Base-by-base conservation (phyloP, 2,329 filamentous ascomycete species). In the Hypoxylon sp. region DNA sequence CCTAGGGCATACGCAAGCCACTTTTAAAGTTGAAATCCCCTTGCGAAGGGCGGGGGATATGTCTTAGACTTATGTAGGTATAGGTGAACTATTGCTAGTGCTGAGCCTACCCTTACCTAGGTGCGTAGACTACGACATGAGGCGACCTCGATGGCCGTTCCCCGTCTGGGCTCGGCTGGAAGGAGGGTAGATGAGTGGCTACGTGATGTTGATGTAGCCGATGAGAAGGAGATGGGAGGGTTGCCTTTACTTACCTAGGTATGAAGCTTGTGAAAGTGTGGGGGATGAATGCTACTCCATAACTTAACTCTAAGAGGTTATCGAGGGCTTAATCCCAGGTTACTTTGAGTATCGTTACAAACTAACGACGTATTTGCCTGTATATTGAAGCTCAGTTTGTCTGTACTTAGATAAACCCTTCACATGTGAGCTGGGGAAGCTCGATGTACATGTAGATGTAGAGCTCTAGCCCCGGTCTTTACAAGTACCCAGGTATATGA, bases 231-330 rank as follows among this genome's bases (percentile, higher is more conserved):
- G 65, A 69, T 5, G 33, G 46, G 54, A 62, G 53, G 57, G 61
- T 65, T 50, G 55, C 35, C 57, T 61, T 58, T 54, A 51, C 20
- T 35, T 64, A 63, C 44, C 51, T 68, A 27, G 53, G 66, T 61
- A 62, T 57, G 57, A 72, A 76, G 74, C 75, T 77, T 77, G 76
- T 77, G 73, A 78, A 77, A 76, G 73, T 77, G 76, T 77, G 77
- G 76, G 74, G 77, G 71, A 78, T 50, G n/a, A 22, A 33, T 60
- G 50, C 33, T 53, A 54, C 58, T 58, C 27, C 37, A 53, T 58
- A 42, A 31, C 49, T 50, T 58, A 42, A 31, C 49, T 50, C 40
- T 48, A 64, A 37, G 25, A 44, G 27, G 46, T 31, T 25, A 37
- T 62, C 31, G 13, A 48, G 35, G 50, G 42, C 49, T 50, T 54